phyloP scores from a whole-genome alignment of 2,329 filamentous ascomycete genomes.

The Pyrenochaeta sp. region DNA sequence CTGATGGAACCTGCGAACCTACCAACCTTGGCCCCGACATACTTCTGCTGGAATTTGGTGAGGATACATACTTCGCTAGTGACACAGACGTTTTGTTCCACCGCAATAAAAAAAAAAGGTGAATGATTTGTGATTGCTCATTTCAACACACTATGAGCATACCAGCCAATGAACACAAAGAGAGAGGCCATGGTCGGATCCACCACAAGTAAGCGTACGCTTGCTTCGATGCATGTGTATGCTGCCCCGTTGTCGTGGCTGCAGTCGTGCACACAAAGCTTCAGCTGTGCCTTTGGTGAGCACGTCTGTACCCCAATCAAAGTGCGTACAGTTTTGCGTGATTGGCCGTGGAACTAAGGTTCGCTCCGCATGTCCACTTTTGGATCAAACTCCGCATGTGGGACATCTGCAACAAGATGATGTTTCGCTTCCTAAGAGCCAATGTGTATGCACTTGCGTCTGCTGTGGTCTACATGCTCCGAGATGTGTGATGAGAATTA shows the following conservation, averaged over 20 bases:
- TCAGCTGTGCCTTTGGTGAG: conserved; percentile 14
- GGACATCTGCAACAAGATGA: background rate
- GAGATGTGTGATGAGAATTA: background rate
- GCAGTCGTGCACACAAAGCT: conserved; percentile 25
- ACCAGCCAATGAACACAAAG: conserved; percentile 14
- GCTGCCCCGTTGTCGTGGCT: conserved; percentile 30
- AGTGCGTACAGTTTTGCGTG: conserved; percentile 9
- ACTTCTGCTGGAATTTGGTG: no score
- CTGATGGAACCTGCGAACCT: no score
- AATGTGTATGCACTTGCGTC: conserved; percentile 4
- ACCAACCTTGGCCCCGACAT: no score
- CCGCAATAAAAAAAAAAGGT: background rate
- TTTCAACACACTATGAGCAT: background rate
- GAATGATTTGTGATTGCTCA: background rate
- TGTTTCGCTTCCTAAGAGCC: conserved; percentile 4
- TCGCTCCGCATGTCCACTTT: conserved; percentile 10
- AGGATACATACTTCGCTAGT: background rate
- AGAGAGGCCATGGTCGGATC: conserved; percentile 5
- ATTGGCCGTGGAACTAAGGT: conserved; percentile 13
- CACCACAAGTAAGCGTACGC: background rate
- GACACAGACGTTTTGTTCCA: background rate
- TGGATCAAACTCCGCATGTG: conserved; percentile 5
- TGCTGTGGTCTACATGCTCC: conserved; percentile 2
- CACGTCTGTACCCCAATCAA: conserved; percentile 4
- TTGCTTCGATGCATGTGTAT: conserved; percentile 10